phyloP scores from a whole-genome alignment of 768 basidiomycete genomes.

The Trametes villosa region DNA sequence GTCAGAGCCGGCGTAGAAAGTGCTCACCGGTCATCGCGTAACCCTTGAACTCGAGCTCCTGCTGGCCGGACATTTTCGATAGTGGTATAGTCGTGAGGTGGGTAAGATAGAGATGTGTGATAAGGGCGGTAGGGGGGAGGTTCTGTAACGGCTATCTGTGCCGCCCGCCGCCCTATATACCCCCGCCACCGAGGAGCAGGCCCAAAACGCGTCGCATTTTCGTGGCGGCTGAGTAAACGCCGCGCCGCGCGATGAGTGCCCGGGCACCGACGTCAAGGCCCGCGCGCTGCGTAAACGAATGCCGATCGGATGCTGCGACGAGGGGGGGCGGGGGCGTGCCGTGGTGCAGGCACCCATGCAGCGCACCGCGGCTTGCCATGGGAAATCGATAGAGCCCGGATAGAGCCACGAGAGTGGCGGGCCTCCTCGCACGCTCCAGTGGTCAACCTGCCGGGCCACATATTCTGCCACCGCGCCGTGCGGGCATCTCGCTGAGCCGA shows the following conservation, averaged over 20 bases:
- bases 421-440: too few species aligned
- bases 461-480: too few species aligned
- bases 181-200: not conserved
- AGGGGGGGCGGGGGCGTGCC: not conserved
- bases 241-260: not conserved
- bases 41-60: slow-evolving; percentile 32
- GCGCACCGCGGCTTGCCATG: not conserved
- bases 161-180: slow-evolving; percentile 5
- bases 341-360: not conserved
- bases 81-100: not conserved
- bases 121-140: not conserved
- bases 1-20: not conserved
- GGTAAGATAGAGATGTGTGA: not conserved
- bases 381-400: not conserved
- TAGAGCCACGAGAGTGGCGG: too few species aligned
- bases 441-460: too few species aligned
- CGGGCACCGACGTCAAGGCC: slow-evolving; percentile 8
- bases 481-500: too few species aligned
- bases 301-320: slow-evolving; percentile 1
- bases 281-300: not conserved
- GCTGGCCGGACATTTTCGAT: slow-evolving; percentile 17
- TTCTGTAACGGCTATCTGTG: not conserved
- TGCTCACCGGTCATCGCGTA: slow-evolving; percentile 31
- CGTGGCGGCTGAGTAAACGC: slow-evolving; percentile 7
- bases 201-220: slow-evolving; percentile 1